Percentiles rank a stretch among this genome's conserved stretches.
phyloP scores from a whole-genome alignment of 805 yeast genomes.

The Metschnikowia proteae region DNA sequence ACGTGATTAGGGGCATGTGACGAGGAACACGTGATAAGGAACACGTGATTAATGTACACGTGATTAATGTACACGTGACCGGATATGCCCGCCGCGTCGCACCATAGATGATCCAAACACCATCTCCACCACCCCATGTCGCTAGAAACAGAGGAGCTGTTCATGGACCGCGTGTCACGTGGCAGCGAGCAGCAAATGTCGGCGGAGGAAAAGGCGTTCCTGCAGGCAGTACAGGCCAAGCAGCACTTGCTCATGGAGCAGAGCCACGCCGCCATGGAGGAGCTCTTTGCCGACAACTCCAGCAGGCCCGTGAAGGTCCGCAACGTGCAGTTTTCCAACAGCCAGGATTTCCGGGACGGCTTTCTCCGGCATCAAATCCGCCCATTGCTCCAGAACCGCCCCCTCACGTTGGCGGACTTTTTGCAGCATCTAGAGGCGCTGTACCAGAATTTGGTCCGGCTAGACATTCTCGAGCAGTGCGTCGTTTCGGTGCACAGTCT shows the following conservation, averaged over 20 bases:
- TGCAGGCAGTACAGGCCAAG: conserved; percentile 24
- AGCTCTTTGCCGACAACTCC: conserved; percentile 30
- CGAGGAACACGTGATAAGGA: too few relatives aligned
- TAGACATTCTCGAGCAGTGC: conserved; percentile 43
- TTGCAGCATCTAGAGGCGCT: conserved; percentile 41
- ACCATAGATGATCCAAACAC: background rate
- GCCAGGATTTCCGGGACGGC: conserved; percentile 42
- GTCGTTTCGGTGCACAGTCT: conserved; percentile 27
- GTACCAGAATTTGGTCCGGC: conserved; percentile 40
- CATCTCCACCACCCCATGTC: conserved; percentile 16
- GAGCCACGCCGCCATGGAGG: conserved; percentile 30
- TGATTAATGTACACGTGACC: too few relatives aligned
- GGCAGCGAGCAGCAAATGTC: conserved; percentile 11
- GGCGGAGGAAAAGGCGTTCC: conserved; percentile 26
- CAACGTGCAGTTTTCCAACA: conserved; percentile 47
- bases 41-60: too few relatives aligned
- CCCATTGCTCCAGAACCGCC: conserved; percentile 38
- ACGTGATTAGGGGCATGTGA: too few relatives aligned
- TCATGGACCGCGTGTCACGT: conserved; percentile 28
- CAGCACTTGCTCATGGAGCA: conserved; percentile 32
- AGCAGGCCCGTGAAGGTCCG: conserved; percentile 42
- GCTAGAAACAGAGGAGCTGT: conserved; percentile 28
- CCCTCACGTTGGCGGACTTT: conserved; percentile 40
- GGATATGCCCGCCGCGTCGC: too few relatives aligned
- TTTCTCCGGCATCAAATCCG: conserved; percentile 46